phyloP scores from a whole-genome alignment of 768 basidiomycete species.

The Leccinum rimulosum region DNA sequence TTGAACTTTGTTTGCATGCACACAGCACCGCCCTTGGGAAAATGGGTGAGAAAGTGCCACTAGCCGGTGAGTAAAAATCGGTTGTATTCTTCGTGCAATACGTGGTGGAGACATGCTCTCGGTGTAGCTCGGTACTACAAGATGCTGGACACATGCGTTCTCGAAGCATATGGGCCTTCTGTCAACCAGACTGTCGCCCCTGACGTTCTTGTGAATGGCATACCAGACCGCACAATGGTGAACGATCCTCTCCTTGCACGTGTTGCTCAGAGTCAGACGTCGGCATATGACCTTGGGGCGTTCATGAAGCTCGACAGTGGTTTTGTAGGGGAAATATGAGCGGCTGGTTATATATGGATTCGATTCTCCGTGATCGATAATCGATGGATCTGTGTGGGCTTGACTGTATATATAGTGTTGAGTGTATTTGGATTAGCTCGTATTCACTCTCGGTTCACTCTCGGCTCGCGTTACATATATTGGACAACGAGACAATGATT shows the following conservation, averaged over 20 bases:
- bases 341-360: background rate
- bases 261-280: constrained; percentile 8
- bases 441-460: background rate
- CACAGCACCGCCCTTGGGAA: constrained; percentile 55
- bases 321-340: constrained; percentile 7
- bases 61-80: constrained; percentile 44
- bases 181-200: background rate
- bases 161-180: constrained; percentile 8
- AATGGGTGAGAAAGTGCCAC: constrained; percentile 64
- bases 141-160: constrained; percentile 21
- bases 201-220: constrained; percentile 4
- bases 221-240: constrained; percentile 6
- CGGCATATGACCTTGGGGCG: constrained; percentile 9
- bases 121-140: constrained; percentile 22
- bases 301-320: constrained; percentile 11
- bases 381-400: background rate
- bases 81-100: background rate
- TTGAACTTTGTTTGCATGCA: background rate
- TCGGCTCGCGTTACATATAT: background rate
- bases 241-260: constrained; percentile 11
- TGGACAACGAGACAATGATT: constrained; percentile 2
- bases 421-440: background rate
- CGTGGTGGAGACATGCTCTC: background rate
- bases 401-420: background rate
- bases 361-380: background rate